Conservation (phyloP, 345 rosid species). For the Excoecaria cochinchinensis region DNA sequence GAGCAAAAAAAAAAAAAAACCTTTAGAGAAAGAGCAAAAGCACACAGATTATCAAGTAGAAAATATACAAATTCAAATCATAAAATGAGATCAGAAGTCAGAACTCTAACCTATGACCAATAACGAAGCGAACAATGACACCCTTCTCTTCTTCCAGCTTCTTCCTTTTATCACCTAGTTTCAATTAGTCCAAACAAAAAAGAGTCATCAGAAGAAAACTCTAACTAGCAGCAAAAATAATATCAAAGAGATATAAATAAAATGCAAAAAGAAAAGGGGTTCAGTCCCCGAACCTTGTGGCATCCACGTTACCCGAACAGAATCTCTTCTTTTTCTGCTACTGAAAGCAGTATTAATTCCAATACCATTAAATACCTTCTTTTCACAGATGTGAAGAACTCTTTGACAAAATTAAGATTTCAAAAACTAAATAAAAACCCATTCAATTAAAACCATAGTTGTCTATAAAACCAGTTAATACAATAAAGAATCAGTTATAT, state of each 20-base stretch:
- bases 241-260: background rate
- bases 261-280: background rate
- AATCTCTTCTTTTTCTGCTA: conserved; percentile 91
- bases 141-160: conserved; percentile 93
- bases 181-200: conserved; percentile 13
- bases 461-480: conserved; percentile 2
- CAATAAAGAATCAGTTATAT: conserved; percentile 1
- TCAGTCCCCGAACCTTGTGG: conserved; percentile 64
- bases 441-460: background rate
- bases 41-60: too few relatives aligned
- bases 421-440: background rate
- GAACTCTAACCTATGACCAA: conserved; percentile 71
- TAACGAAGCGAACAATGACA: conserved; percentile 78
- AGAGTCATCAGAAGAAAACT: conserved; percentile 14
- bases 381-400: conserved; percentile 28
- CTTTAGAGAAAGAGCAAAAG: too few relatives aligned
- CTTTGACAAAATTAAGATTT: background rate
- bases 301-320: conserved; percentile 94
- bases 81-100: conserved; percentile 2
- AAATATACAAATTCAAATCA: background rate
- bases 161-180: conserved; percentile 78
- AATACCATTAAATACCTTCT: conserved; percentile 75
- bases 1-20: too few relatives aligned
- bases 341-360: conserved; percentile 97
- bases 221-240: conserved; percentile 10